These are phyloP conservation scores for Vigna hirtella DNA, from an alignment of 306 rosid species.

Conservation along the genomic window DNA sequence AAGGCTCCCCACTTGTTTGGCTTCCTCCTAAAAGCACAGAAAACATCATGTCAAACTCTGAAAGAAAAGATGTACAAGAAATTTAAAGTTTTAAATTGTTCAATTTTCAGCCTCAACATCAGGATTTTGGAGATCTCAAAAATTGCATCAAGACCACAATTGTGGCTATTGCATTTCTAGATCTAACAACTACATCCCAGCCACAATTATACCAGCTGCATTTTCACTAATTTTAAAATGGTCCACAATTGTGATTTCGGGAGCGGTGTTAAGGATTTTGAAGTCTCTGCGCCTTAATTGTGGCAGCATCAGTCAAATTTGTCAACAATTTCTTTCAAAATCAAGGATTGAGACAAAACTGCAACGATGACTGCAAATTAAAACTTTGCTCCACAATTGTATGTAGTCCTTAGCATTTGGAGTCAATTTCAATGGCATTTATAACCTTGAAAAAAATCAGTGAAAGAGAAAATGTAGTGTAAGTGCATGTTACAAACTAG, in stretches of 20 bases:
- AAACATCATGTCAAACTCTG: conserved; percentile 26
- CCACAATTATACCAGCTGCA: not conserved
- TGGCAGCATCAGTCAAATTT: not conserved
- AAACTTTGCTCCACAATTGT: not conserved
- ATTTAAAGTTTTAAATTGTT: not conserved
- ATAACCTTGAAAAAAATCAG: not conserved
- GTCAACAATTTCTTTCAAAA: not conserved
- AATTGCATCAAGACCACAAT: not conserved
- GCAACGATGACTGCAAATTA: not conserved
- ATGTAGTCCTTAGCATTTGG: not conserved
- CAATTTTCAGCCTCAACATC: not conserved
- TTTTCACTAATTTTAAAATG: not conserved
- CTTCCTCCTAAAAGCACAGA: conserved; percentile 69
- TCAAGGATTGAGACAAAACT: not conserved
- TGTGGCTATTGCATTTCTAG: not conserved
- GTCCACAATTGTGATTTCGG: not conserved
- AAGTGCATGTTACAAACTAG: conserved; percentile 62
- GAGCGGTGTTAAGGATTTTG: not conserved
- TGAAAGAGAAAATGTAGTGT: not conserved
- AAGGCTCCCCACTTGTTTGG: conserved; percentile 78
- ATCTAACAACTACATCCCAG: not conserved
- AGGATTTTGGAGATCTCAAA: not conserved
- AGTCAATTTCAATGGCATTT: not conserved
- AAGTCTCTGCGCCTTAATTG: not conserved
- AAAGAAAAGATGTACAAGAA: not conserved